These are phyloP conservation scores for Eucalyptus erythrocorys DNA, from an alignment of 345 rosid genomes.

Conservation along the genomic window DNA sequence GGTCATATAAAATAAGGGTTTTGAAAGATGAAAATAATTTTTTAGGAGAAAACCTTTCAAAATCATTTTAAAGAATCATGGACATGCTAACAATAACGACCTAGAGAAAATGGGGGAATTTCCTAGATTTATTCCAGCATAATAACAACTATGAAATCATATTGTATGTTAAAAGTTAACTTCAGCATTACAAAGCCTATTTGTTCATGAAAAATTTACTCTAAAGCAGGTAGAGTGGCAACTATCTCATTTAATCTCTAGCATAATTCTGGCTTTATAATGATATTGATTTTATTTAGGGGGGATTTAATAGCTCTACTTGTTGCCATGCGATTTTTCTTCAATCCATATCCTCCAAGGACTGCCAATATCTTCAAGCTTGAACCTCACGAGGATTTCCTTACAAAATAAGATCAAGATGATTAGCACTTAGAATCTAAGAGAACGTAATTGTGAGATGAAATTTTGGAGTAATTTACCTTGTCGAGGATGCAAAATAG, in stretches of 20 bases:
- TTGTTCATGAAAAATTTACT: background rate
- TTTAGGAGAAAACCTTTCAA: background rate
- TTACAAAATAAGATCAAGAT: background rate
- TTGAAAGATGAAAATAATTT: background rate
- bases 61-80: background rate
- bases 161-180: background rate
- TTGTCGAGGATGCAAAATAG: background rate
- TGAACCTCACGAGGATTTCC: background rate
- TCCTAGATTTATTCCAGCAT: background rate
- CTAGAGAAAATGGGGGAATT: background rate
- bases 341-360: background rate
- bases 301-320: background rate
- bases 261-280: background rate
- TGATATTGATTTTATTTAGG: background rate
- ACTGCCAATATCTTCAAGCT: background rate
- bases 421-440: background rate
- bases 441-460: background rate
- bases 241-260: background rate
- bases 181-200: background rate
- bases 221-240: background rate
- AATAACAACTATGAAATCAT: background rate
- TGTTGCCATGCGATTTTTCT: background rate
- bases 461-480: background rate
- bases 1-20: background rate
- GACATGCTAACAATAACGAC: background rate